Evolutionary conservation across 2,329 filamentous ascomycete genomes (phyloP).

Genomic region (Xylaria multiplex): DNA sequence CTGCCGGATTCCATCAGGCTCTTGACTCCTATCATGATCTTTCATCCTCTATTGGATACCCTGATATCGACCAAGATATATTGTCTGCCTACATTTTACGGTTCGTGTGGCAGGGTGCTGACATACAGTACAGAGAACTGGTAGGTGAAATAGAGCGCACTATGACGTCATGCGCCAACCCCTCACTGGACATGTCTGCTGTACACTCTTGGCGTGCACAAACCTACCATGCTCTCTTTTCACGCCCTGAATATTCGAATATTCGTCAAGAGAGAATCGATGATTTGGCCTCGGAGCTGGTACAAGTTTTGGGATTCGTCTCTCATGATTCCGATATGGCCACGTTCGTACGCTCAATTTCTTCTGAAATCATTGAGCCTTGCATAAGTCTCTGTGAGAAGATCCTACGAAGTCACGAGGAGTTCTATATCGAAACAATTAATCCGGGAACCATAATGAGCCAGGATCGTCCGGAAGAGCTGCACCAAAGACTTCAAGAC

Average conservation of each 20-base stretch:
- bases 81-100: conserved; percentile 8
- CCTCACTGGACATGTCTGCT: not conserved
- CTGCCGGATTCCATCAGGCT: not conserved
- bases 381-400: conserved; percentile 10
- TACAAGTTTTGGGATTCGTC: conserved; percentile 4
- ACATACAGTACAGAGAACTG: not conserved
- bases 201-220: conserved; percentile 12
- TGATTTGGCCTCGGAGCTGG: conserved; percentile 5
- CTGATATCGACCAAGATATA: conserved; percentile 8
- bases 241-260: not conserved
- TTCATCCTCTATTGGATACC: not conserved
- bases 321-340: not conserved
- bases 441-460: too few species aligned
- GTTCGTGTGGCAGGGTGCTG: not conserved
- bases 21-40: conserved; percentile 5
- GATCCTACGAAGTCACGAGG: not conserved
- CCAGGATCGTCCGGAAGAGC: too few species aligned
- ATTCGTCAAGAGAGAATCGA: not conserved
- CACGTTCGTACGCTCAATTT: conserved; percentile 5
- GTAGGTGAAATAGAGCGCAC: not conserved
- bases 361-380: conserved; percentile 8
- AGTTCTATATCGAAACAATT: not conserved
- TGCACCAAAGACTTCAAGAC: too few species aligned
- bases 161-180: not conserved
- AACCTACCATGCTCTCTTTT: conserved; percentile 16